phyloP scores from a whole-genome alignment of 2,329 filamentous ascomycete species.

The Chaetothyriales sp. region DNA sequence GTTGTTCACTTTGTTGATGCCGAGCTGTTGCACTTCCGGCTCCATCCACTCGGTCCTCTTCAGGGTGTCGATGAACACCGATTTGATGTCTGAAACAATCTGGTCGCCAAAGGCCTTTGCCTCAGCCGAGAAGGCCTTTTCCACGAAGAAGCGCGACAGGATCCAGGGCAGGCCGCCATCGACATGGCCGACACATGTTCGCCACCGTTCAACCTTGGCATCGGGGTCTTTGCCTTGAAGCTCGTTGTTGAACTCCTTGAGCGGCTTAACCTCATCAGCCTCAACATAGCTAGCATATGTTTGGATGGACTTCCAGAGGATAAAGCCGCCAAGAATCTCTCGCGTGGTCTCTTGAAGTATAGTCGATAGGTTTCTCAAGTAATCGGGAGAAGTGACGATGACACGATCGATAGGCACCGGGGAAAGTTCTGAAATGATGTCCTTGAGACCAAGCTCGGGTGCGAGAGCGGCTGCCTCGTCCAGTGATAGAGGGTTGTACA shows the following conservation, averaged over 20 bases:
- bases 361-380: slow-evolving; percentile 42
- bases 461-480: slow-evolving; percentile 40
- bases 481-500: slow-evolving; percentile 49
- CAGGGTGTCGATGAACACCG: slow-evolving; percentile 48
- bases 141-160: slow-evolving; percentile 54
- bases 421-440: slow-evolving; percentile 37
- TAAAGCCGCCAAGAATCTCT: slow-evolving; percentile 45
- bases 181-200: slow-evolving; percentile 45
- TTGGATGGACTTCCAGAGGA: slow-evolving; percentile 49
- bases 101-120: slow-evolving; percentile 53
- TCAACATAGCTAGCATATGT: slow-evolving; percentile 40
- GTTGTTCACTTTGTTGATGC: slow-evolving; percentile 49
- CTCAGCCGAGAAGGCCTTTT: slow-evolving; percentile 47
- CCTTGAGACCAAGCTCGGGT: slow-evolving; percentile 41
- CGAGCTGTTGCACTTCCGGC: slow-evolving; percentile 41
- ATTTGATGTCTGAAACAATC: slow-evolving; percentile 56
- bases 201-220: slow-evolving; percentile 49
- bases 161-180: slow-evolving; percentile 51
- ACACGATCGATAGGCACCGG: slow-evolving; percentile 38
- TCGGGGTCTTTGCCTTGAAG: slow-evolving; percentile 48
- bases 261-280: slow-evolving; percentile 43
- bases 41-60: slow-evolving; percentile 50
- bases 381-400: slow-evolving; percentile 45
- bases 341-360: slow-evolving; percentile 40
- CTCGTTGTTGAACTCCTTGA: slow-evolving; percentile 44